Evolutionary conservation across 495 filamentous ascomycete species (phyloP).

Genomic region (Lasiosphaeria ovina): DNA sequence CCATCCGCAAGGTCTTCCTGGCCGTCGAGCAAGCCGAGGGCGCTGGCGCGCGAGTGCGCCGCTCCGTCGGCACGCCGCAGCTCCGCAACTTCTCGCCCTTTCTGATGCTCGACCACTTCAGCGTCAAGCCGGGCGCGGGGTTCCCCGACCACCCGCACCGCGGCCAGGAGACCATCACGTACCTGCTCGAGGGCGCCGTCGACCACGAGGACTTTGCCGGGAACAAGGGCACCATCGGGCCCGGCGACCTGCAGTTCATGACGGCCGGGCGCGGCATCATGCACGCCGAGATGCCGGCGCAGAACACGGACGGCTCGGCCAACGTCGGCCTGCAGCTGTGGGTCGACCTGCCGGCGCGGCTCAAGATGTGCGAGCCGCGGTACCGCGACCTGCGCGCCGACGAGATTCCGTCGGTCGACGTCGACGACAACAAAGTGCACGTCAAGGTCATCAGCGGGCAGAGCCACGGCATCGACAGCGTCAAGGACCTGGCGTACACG

Average conservation of each 20-base stretch:
- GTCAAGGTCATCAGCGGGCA: conserved; percentile 90
- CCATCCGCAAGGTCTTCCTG: conserved; percentile 76
- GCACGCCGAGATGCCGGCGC: conserved; percentile 93
- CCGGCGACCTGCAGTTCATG: conserved; percentile 96
- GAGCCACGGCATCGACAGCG: conserved; percentile 76
- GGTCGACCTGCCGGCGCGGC: conserved; percentile 80
- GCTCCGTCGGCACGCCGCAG: conserved; percentile 81
- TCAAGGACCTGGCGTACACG: conserved; percentile 89
- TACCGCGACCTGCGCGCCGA: conserved; percentile 77
- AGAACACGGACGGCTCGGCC: conserved; percentile 69
- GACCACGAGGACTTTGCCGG: conserved; percentile 97
- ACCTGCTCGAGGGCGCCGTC: conserved; percentile 75
- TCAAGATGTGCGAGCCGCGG: conserved; percentile 87
- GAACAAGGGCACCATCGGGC: conserved; percentile 77
- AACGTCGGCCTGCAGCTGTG: conserved; percentile 92
- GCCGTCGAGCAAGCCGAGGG: conserved; percentile 88
- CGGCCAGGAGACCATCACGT: conserved; percentile 83
- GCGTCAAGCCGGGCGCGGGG: conserved; percentile 72
- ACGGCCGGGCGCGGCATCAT: conserved; percentile 90
- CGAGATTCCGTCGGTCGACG: conserved; percentile 71
- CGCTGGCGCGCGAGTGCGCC: conserved; percentile 81
- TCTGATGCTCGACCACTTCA: conserved; percentile 97
- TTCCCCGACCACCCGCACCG: conserved; percentile 42
- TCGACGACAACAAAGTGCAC: conserved; percentile 68
- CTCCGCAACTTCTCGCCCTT: conserved; percentile 89